Evolutionary conservation across 2,329 filamentous ascomycete genomes (phyloP), one percentile per base, ranked within the genome.

Genomic region (Aspergillus neotritici): DNA sequence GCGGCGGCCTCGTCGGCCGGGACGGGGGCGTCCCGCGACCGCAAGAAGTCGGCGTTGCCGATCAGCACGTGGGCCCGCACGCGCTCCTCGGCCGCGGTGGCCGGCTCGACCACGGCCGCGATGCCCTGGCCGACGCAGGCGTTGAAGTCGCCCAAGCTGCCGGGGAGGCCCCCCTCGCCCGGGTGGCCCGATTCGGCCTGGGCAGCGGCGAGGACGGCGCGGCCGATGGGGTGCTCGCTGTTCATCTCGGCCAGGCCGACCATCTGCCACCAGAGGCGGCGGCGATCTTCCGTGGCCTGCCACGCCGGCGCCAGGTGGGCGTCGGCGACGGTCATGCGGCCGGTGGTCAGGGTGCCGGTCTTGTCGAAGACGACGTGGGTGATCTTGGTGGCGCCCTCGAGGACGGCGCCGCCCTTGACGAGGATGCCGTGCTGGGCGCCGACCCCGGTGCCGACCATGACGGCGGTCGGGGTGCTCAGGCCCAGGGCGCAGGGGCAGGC

Each of bases 401-500:
- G 74, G 25, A 90, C 89, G 32, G 87, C 90, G 43, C 93, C 93
- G 42, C 93, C 91, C 69, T 98, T 98, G 64, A 97, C 89, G n/a
- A 98, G 74, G 55, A 98, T 98, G 16, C 93, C 93, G 55, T 95
- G 85, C 66, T 96, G 87, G 2, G 93, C 93, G 39, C 93, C 93
- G 28, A 96, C 83, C 46, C 93, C 93, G n/a, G 93, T 97, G 34
- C 93, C 93, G 25, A 98, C 93, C 93, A 98, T 97, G 63, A 98
- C 90, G 2, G 93, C 93, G 0, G 93, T 98, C 2, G 93, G 93
- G 1, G 93, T 97, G 16, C 89, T 90, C 13, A 98, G 77, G 43
- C 93, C 93, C n/a, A 98, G 80, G 1, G 93, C 93, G 62, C 93
- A 98, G 13, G 93, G 93, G 61, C 93, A 98, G 4, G 93, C 93